Evolutionary conservation across 805 yeast genomes (phyloP).

Genomic region (Schwanniomyces sp.): DNA sequence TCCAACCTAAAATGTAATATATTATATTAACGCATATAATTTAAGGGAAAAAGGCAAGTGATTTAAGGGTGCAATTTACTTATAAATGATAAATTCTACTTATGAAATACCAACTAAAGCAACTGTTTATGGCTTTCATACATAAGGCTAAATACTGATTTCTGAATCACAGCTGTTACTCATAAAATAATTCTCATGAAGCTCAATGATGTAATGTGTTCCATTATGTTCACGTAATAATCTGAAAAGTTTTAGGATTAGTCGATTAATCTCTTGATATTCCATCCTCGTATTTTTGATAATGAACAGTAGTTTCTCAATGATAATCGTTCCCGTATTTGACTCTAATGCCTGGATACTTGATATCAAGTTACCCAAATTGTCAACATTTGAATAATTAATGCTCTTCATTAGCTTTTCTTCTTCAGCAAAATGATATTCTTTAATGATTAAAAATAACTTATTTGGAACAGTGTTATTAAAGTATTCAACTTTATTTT

Average conservation of each 20-base stretch:
- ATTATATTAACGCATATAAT: too few species aligned
- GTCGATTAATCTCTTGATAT: conserved; percentile 7
- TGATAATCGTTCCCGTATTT: conserved; percentile 1
- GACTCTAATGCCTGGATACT: not conserved
- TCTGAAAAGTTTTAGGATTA: conserved; percentile 7
- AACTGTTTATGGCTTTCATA: too few species aligned
- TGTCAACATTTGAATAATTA: conserved; percentile 9
- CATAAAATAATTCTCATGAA: conserved; percentile 5
- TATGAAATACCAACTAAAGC: too few species aligned
- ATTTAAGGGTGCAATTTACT: too few species aligned
- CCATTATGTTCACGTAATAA: not conserved
- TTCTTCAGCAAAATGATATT: not conserved
- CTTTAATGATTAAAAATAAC: conserved; percentile 1
- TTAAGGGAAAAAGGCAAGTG: too few species aligned
- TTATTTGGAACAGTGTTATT: conserved; percentile 10
- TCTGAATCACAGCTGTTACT: conserved; percentile 7
- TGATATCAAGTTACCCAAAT: conserved; percentile 5
- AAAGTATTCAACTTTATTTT: not conserved
- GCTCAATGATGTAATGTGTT: conserved; percentile 6
- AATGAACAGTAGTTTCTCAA: conserved; percentile 10
- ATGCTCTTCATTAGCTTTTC: conserved; percentile 3
- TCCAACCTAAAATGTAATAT: too few species aligned
- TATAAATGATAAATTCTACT: too few species aligned
- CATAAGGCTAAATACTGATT: not conserved
- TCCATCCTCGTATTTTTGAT: conserved; percentile 4